phyloP scores from a whole-genome alignment of 2,329 filamentous ascomycete species.

The Cercospora brassicicola region DNA sequence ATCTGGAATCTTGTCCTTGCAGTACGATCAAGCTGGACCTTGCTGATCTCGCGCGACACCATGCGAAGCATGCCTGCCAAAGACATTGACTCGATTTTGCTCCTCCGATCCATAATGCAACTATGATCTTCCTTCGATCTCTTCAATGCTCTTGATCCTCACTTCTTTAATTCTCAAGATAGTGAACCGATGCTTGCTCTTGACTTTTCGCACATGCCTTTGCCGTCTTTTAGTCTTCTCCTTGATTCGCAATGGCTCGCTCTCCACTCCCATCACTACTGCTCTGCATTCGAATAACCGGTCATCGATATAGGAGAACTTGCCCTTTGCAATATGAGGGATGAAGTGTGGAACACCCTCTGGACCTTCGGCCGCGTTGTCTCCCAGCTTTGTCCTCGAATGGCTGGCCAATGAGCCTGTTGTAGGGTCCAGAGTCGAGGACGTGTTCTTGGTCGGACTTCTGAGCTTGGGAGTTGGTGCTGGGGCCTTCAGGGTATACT shows the following conservation, averaged over 20 bases:
- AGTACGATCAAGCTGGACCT: background rate
- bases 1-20: background rate
- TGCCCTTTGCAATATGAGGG: constrained; percentile 43
- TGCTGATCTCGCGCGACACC: background rate
- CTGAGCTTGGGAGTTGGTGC: constrained; percentile 50
- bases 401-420: constrained; percentile 30
- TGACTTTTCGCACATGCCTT: constrained; percentile 67
- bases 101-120: background rate
- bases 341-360: constrained; percentile 36
- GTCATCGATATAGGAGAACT: constrained; percentile 68
- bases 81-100: background rate
- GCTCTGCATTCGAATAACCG: constrained; percentile 81
- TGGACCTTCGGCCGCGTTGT: constrained; percentile 17
- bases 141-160: constrained; percentile 61
- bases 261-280: constrained; percentile 79
- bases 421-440: constrained; percentile 31
- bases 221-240: constrained; percentile 66
- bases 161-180: constrained; percentile 82
- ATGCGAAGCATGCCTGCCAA: background rate
- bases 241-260: constrained; percentile 58
- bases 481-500: constrained; percentile 80
- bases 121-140: constrained; percentile 45
- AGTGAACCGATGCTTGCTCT: constrained; percentile 89
- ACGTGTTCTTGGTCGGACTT: constrained; percentile 31
- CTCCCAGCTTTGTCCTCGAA: constrained; percentile 33